Conservation (phyloP, 1,284 basidiomycete species). For the Cutaneotrichosporon sp. region DNA sequence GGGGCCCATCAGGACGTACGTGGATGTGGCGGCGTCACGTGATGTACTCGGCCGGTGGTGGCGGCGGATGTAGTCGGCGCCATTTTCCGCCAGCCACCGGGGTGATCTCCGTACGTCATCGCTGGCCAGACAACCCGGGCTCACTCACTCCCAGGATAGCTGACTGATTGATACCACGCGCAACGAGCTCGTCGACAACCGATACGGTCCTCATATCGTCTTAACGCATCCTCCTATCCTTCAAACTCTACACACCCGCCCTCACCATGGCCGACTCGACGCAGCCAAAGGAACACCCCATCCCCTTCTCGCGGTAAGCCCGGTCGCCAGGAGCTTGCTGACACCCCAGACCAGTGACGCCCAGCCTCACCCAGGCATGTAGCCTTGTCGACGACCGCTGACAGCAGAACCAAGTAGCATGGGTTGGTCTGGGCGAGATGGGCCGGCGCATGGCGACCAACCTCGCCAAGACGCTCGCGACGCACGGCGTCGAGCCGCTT, state of each 20-base stretch:
- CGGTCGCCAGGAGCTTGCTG: neutral
- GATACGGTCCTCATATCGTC: too few relatives aligned
- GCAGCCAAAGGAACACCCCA: conserved; percentile 18
- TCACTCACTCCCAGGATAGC: too few relatives aligned
- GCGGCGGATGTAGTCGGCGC: too few relatives aligned
- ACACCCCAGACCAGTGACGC: conserved; percentile 33
- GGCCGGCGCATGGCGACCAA: conserved; percentile 46
- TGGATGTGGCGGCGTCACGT: neutral
- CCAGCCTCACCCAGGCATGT: conserved; percentile 11
- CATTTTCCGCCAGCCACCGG: too few relatives aligned
- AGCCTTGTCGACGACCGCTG: neutral
- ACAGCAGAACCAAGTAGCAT: conserved; percentile 33
- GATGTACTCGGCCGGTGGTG: neutral
- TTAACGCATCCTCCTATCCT: neutral
- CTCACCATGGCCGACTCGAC: conserved; percentile 1
- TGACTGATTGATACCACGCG: too few relatives aligned
- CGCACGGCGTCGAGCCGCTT: conserved; percentile 35
- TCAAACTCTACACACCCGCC: neutral
- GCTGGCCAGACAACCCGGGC: too few relatives aligned
- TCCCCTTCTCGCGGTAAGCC: conserved; percentile 45
- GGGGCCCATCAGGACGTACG: neutral
- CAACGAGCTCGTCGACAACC: too few relatives aligned
- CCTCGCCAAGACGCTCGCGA: conserved; percentile 33
- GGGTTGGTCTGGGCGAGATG: conserved; percentile 48
- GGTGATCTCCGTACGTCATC: too few relatives aligned